Percentiles rank a stretch among this genome's conserved stretches.
Evolutionary conservation across 306 rosid species (phyloP).

Genomic region (Boehmeria nivea): DNA sequence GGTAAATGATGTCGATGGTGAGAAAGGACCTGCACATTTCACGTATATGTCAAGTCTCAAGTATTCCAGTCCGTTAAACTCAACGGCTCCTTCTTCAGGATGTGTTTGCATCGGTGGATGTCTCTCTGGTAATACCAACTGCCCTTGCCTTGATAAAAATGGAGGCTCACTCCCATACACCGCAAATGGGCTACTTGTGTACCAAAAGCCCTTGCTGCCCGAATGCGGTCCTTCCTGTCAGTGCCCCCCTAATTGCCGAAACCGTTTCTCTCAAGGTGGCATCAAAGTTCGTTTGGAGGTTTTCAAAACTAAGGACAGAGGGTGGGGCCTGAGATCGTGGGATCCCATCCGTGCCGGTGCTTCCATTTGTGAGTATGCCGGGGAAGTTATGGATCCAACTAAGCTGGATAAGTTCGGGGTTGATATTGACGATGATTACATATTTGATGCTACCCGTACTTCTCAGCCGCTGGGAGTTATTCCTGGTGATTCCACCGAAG

Average conservation of each 20-base stretch:
- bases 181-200: conserved; percentile 47
- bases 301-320: conserved; percentile 63
- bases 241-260: conserved; percentile 75
- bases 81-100: conserved; percentile 46
- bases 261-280: conserved; percentile 66
- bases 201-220: conserved; percentile 54
- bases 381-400: conserved; percentile 63
- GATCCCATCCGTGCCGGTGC: conserved; percentile 89
- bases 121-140: conserved; percentile 43
- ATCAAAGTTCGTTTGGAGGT: conserved; percentile 74
- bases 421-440: conserved; percentile 65
- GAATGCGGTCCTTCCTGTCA: conserved; percentile 83
- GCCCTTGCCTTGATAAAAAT: conserved; percentile 72
- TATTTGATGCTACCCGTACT: conserved; percentile 68
- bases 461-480: conserved; percentile 60
- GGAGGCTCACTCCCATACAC: conserved; percentile 61
- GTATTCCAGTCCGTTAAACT: conserved; percentile 44
- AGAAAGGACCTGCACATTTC: conserved; percentile 95
- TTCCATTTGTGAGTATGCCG: conserved; percentile 84
- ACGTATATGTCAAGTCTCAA: conserved; percentile 57
- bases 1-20: conserved; percentile 82
- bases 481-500: conserved; percentile 54
- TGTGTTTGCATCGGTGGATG: conserved; percentile 80
- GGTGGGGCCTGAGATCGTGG: conserved; percentile 95
- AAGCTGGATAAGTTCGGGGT: conserved; percentile 53